Conservation (phyloP, 1,139 yeast species). For the Saccharomyces uvarum region DNA sequence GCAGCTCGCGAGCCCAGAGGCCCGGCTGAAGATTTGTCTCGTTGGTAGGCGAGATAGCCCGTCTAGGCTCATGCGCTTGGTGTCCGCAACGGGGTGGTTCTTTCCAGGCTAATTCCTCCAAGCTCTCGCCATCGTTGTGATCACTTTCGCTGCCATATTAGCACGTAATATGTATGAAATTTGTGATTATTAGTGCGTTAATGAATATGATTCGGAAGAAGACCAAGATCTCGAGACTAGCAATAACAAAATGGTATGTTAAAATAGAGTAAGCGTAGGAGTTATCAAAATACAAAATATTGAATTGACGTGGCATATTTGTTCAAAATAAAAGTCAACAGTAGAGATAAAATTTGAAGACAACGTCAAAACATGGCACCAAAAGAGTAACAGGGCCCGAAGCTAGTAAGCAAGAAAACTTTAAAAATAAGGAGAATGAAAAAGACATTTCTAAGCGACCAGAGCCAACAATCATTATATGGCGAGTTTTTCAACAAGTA, state of each 20-base stretch:
- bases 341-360: not conserved
- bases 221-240: conserved; percentile 20
- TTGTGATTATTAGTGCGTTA: not conserved
- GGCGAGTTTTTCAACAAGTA: not conserved
- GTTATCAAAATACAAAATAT: not conserved
- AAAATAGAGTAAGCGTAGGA: not conserved
- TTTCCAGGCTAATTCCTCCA: not conserved
- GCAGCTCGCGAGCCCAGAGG: not conserved
- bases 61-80: not conserved
- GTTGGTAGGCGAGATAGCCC: not conserved
- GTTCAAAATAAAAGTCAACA: not conserved
- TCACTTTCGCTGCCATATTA: not conserved
- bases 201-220: not conserved
- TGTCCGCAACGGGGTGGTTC: not conserved
- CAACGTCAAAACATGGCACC: not conserved
- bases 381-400: not conserved
- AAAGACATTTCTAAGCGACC: no score
- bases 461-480: not conserved
- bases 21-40: not conserved
- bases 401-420: no score
- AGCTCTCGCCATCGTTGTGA: not conserved
- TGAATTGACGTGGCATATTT: not conserved
- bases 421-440: not conserved
- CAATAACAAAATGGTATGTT: conserved; percentile 31
- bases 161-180: not conserved